A percentile compares a stretch with the other conserved stretches of the same genome.
Evolutionary conservation across 352 stramenopile genomes (phyloP).

Genomic region (Phytopythium litorale): DNA sequence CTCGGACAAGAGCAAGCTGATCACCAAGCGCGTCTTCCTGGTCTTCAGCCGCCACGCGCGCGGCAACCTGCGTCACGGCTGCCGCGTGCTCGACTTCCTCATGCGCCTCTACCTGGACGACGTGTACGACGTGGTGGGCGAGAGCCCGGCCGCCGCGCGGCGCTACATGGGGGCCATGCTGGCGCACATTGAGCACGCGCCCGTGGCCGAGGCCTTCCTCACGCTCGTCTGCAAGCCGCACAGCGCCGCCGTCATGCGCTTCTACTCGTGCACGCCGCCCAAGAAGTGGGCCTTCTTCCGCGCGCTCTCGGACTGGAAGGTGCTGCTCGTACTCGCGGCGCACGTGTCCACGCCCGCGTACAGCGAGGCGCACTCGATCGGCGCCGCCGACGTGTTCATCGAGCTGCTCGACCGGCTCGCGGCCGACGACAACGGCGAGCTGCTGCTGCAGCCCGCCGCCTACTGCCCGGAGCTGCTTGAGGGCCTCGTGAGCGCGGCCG

Average conservation of each 20-base stretch:
- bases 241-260: constrained; percentile 60
- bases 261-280: constrained; percentile 59
- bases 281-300: constrained; percentile 90
- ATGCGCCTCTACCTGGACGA: constrained; percentile 85
- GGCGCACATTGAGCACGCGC: constrained; percentile 69
- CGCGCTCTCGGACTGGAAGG: constrained; percentile 82
- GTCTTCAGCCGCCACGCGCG: constrained; percentile 65
- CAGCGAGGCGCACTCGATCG: constrained; percentile 67
- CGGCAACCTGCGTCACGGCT: constrained; percentile 85
- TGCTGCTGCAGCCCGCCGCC: constrained; percentile 82
- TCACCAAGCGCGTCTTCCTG: constrained; percentile 78
- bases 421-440: constrained; percentile 85
- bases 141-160: constrained; percentile 50
- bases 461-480: constrained; percentile 84
- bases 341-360: constrained; percentile 71
- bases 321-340: constrained; percentile 79
- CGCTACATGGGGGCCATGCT: constrained; percentile 88
- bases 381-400: constrained; percentile 85
- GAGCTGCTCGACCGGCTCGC: constrained; percentile 85
- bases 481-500: constrained; percentile 63
- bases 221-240: constrained; percentile 87
- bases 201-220: constrained; percentile 84
- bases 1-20: constrained; percentile 66
- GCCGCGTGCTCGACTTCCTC: constrained; percentile 84
- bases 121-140: constrained; percentile 82